Conservation (phyloP, 2,329 filamentous ascomycete genomes). For the Aureobasidium leucospermi region DNA sequence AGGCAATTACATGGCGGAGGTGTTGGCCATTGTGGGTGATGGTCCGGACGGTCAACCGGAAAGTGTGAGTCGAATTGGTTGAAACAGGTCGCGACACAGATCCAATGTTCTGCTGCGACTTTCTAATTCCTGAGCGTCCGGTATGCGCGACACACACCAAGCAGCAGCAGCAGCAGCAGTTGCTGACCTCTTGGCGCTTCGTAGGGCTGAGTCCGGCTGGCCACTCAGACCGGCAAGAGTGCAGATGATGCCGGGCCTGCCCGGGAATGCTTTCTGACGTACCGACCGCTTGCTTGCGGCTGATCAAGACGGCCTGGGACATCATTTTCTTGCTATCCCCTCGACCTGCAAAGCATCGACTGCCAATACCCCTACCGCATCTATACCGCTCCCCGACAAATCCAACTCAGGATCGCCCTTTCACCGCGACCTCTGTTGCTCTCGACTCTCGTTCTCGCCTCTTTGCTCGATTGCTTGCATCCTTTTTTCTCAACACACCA, state of each 20-base stretch:
- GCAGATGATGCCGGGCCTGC: neutral
- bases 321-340: slow-evolving; percentile 6
- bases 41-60: neutral
- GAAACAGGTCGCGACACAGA: neutral
- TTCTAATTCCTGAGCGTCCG: neutral
- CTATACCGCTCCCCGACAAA: neutral
- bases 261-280: neutral
- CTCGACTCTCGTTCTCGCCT: neutral
- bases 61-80: neutral
- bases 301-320: neutral
- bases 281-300: slow-evolving; percentile 10
- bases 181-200: slow-evolving; percentile 8
- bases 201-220: neutral
- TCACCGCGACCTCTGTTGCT: slow-evolving; percentile 3
- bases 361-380: neutral
- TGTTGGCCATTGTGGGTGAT: slow-evolving; percentile 14
- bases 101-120: slow-evolving; percentile 1
- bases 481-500: slow-evolving; percentile 16
- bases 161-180: neutral
- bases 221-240: neutral
- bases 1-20: slow-evolving; percentile 14
- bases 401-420: neutral
- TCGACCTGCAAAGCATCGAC: slow-evolving; percentile 8
- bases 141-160: neutral
- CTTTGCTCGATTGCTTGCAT: slow-evolving; percentile 2